Evolutionary conservation across 2,329 filamentous ascomycete genomes (phyloP).

Genomic region (Cladosporium sp.): DNA sequence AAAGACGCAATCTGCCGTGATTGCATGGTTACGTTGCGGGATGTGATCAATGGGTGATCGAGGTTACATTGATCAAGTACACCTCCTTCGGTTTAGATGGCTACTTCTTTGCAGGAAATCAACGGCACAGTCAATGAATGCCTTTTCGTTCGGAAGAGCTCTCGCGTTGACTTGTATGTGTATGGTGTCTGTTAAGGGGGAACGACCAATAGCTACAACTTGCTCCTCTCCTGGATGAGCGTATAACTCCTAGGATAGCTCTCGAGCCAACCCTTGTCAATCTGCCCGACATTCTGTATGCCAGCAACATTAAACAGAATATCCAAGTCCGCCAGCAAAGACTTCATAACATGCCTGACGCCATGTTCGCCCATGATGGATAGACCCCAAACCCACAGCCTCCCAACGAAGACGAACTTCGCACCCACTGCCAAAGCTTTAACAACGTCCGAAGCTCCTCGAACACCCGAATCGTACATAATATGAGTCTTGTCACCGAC

Average conservation of each 20-base stretch:
- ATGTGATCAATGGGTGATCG: too few species aligned
- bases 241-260: slow-evolving; percentile 22
- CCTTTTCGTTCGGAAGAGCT: too few species aligned
- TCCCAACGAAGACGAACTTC: slow-evolving; percentile 57
- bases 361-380: slow-evolving; percentile 57
- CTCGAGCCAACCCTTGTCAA: slow-evolving; percentile 38
- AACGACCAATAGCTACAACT: slow-evolving; percentile 13
- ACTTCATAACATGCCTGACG: slow-evolving; percentile 58
- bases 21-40: not conserved
- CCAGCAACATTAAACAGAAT: slow-evolving; percentile 58
- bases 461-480: slow-evolving; percentile 57
- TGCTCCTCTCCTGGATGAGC: slow-evolving; percentile 24
- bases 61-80: too few species aligned
- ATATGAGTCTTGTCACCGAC: slow-evolving; percentile 49
- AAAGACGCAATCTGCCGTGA: not conserved
- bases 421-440: slow-evolving; percentile 59
- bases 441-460: slow-evolving; percentile 53
- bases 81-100: too few species aligned
- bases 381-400: slow-evolving; percentile 58
- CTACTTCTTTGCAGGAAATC: too few species aligned
- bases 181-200: too few species aligned
- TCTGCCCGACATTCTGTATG: slow-evolving; percentile 42
- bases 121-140: too few species aligned
- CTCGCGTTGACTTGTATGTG: too few species aligned
- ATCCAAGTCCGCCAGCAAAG: slow-evolving; percentile 58